These are phyloP conservation scores for Phytophthora crassamura DNA, from an alignment of 352 stramenopile genomes.

Conservation along the genomic window DNA sequence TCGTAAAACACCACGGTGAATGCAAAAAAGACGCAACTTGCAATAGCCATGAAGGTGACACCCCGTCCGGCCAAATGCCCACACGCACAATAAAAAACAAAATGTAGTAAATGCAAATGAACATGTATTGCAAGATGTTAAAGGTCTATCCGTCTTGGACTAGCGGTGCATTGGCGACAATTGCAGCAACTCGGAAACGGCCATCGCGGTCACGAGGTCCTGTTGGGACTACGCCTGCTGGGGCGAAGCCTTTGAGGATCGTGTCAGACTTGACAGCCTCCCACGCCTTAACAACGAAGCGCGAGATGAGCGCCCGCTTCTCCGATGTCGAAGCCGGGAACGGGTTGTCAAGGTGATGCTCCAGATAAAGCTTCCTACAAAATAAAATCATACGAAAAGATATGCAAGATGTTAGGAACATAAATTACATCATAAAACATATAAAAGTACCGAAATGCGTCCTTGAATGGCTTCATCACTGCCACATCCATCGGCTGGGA, in stretches of 20 bases:
- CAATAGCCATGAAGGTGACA: too few relatives aligned
- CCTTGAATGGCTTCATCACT: slow-evolving; percentile 17
- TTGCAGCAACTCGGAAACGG: too few relatives aligned
- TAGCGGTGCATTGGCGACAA: too few relatives aligned
- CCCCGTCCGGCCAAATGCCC: too few relatives aligned
- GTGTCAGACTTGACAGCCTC: background rate
- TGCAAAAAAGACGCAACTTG: too few relatives aligned
- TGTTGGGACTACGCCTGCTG: background rate
- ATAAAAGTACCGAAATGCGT: background rate
- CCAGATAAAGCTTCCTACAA: slow-evolving; percentile 1
- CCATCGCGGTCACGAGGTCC: background rate
- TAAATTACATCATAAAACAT: slow-evolving; percentile 4
- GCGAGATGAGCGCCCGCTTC: slow-evolving; percentile 8
- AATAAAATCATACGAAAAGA: too few relatives aligned
- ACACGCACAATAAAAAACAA: too few relatives aligned
- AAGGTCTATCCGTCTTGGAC: too few relatives aligned
- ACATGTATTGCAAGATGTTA: too few relatives aligned
- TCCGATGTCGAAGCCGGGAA: slow-evolving; percentile 12
- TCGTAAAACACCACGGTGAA: too few relatives aligned
- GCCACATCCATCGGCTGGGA: slow-evolving; percentile 10
- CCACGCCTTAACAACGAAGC: slow-evolving; percentile 7
- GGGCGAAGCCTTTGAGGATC: background rate
- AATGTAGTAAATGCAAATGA: too few relatives aligned
- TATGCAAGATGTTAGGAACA: slow-evolving; percentile 6
- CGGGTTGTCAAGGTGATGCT: slow-evolving; percentile 9